Percentiles rank a stretch among this genome's conserved stretches.
Conservation (phyloP, 768 basidiomycete genomes). For the Pleurotus pulmonarius region DNA sequence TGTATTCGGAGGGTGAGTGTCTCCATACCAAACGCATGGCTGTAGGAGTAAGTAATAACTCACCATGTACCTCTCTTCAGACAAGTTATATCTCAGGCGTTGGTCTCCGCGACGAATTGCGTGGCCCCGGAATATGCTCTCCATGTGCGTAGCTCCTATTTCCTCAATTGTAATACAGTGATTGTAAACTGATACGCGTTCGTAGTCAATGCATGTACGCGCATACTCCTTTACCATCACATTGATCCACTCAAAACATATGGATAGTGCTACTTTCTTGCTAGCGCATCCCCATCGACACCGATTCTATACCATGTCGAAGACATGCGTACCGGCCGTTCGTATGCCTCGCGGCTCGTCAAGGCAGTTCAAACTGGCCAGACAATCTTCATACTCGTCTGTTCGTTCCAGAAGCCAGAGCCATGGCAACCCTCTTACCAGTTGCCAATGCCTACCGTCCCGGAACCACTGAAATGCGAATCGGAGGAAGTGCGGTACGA, state of each 20-base stretch:
- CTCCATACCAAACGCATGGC: no score
- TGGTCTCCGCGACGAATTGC: conserved; percentile 76
- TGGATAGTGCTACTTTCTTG: conserved; percentile 74
- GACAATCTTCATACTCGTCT: conserved; percentile 58
- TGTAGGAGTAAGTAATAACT: background rate
- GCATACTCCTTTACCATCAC: background rate
- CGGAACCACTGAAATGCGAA: conserved; percentile 61
- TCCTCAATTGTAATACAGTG: background rate
- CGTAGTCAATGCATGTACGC: conserved; percentile 17
- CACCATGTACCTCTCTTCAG: conserved; percentile 20
- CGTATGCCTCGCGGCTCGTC: conserved; percentile 66
- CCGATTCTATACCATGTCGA: conserved; percentile 82
- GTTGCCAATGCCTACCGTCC: conserved; percentile 60
- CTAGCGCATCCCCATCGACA: conserved; percentile 65
- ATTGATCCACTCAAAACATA: background rate
- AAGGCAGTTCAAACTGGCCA: conserved; percentile 53
- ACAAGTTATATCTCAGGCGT: conserved; percentile 85
- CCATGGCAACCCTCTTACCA: conserved; percentile 69
- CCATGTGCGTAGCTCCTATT: conserved; percentile 54
- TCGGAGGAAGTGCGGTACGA: conserved; percentile 44
- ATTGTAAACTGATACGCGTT: conserved; percentile 4
- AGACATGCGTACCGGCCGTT: conserved; percentile 66
- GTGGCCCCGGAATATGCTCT: conserved; percentile 62
- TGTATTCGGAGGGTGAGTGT: conserved; percentile 70
- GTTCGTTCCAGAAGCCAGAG: conserved; percentile 82